Evolutionary conservation across 129 eudicot species (phyloP).

Genomic region (Flaveria sonorensis): DNA sequence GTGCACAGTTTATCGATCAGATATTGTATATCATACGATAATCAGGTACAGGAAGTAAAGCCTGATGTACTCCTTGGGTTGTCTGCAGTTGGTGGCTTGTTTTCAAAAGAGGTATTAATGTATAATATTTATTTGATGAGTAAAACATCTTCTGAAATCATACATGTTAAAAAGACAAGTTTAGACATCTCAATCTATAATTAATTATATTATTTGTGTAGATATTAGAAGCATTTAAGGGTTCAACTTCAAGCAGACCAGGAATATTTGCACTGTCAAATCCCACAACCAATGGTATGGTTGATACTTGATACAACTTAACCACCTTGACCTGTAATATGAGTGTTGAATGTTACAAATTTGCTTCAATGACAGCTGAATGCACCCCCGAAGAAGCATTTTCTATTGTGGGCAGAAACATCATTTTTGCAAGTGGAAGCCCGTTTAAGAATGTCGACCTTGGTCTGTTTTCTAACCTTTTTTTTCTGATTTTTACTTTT

Average conservation of each 20-base stretch:
- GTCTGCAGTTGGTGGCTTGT: constrained; percentile 91
- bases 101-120: constrained; percentile 85
- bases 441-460: constrained; percentile 84
- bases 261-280: constrained; percentile 92
- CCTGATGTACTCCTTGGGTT: constrained; percentile 97
- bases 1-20: constrained; percentile 12
- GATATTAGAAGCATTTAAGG: constrained; percentile 82
- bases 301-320: constrained; percentile 22
- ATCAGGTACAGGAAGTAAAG: constrained; percentile 80
- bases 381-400: constrained; percentile 94
- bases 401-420: constrained; percentile 79
- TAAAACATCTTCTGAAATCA: neutral
- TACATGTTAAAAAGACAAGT: neutral
- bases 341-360: constrained; percentile 2
- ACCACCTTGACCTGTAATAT: neutral
- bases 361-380: constrained; percentile 58
- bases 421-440: constrained; percentile 89
- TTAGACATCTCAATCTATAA: neutral
- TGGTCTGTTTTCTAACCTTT: constrained; percentile 49
- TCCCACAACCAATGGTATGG: constrained; percentile 81
- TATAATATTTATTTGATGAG: constrained; percentile 22
- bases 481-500: constrained; percentile 9
- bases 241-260: constrained; percentile 89
- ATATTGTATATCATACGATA: constrained; percentile 12
- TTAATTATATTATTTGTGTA: constrained; percentile 20